A percentile compares a stretch with the other conserved stretches of the same genome.
Conservation (phyloP, 768 basidiomycete species). For the Amyloporia xantha region DNA sequence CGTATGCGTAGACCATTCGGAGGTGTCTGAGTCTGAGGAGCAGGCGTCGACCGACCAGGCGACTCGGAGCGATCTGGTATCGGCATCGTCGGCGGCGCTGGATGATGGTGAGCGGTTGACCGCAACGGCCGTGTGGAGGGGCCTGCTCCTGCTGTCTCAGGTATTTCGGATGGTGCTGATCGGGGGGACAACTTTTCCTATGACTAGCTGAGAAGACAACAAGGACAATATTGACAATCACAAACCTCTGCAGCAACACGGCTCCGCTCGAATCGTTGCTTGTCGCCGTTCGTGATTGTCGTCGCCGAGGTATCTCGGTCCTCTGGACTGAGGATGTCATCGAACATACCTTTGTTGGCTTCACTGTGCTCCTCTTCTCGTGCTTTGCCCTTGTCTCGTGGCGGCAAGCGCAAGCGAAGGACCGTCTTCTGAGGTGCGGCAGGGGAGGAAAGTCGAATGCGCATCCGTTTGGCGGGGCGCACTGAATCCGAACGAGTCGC, state of each 20-base stretch:
- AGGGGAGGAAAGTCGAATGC: constrained; percentile 37
- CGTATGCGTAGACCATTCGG: constrained; percentile 62
- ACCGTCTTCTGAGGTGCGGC: constrained; percentile 24
- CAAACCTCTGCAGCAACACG: constrained; percentile 69
- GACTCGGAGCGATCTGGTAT: constrained; percentile 34
- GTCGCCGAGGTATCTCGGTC: constrained; percentile 76
- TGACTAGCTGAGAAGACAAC: not conserved
- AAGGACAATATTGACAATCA: constrained; percentile 4
- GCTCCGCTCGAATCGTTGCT: constrained; percentile 66
- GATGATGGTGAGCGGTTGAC: constrained; percentile 41
- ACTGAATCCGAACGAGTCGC: constrained; percentile 4
- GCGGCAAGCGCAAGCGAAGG: constrained; percentile 49
- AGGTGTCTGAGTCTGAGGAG: constrained; percentile 37
- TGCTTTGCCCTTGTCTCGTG: constrained; percentile 64
- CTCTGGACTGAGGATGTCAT: constrained; percentile 62
- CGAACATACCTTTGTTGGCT: constrained; percentile 61
- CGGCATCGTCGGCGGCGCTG: constrained; percentile 23
- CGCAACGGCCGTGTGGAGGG: constrained; percentile 59
- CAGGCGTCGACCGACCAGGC: constrained; percentile 35
- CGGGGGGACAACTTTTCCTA: constrained; percentile 30
- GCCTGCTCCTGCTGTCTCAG: constrained; percentile 39
- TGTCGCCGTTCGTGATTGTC: constrained; percentile 51
- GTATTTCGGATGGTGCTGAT: constrained; percentile 30
- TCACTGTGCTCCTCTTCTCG: constrained; percentile 51
- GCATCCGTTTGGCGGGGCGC: constrained; percentile 36